These are phyloP conservation scores for Strobilomyces echinocephalus DNA, from an alignment of 768 basidiomycete genomes.

Conservation along the genomic window DNA sequence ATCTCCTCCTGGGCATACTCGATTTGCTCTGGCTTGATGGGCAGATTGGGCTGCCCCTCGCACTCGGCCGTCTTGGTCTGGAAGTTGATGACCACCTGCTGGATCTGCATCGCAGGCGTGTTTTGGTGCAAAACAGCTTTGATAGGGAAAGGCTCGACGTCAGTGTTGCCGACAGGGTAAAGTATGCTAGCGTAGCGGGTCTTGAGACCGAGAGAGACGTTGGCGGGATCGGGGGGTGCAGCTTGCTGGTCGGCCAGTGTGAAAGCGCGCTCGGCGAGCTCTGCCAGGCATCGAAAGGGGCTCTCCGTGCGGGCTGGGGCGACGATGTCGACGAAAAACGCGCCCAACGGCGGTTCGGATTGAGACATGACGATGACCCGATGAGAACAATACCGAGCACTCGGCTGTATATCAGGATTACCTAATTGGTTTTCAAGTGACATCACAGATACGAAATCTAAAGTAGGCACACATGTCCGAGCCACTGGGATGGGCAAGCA, in stretches of 20 bases:
- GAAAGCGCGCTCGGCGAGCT: slow-evolving; percentile 21
- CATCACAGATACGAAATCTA: too few species aligned
- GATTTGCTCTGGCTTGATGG: slow-evolving; percentile 17
- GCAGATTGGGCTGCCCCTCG: slow-evolving; percentile 12
- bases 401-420: neutral
- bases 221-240: neutral
- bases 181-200: slow-evolving; percentile 16
- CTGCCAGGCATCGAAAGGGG: slow-evolving; percentile 10
- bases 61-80: slow-evolving; percentile 11
- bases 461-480: neutral
- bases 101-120: slow-evolving; percentile 1
- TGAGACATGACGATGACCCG: slow-evolving; percentile 10
- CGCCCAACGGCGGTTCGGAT: slow-evolving; percentile 5
- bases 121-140: slow-evolving; percentile 15
- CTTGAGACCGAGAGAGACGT: neutral
- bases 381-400: neutral
- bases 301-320: neutral
- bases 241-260: slow-evolving; percentile 5
- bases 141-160: slow-evolving; percentile 6
- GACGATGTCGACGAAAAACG: slow-evolving; percentile 15
- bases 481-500: too few species aligned
- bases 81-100: slow-evolving; percentile 17
- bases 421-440: too few species aligned
- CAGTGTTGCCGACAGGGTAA: slow-evolving; percentile 5
- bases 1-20: slow-evolving; percentile 14